phyloP scores from a whole-genome alignment of 2,329 filamentous ascomycete genomes.

The Calonectria henricotiae region DNA sequence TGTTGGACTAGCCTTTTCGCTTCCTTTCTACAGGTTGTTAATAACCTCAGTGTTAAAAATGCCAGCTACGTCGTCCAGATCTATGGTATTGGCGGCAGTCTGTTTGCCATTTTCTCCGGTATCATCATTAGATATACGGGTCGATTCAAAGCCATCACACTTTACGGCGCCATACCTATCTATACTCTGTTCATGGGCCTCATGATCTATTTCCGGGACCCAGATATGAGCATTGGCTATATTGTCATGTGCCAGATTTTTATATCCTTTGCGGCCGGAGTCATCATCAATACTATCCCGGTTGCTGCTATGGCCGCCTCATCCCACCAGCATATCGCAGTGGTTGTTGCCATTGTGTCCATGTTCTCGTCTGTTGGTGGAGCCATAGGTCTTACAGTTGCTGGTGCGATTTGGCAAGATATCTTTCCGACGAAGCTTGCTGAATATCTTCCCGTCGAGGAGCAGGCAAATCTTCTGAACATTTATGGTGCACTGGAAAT shows the following conservation, averaged over 20 bases:
- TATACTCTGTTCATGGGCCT: slow-evolving; percentile 52
- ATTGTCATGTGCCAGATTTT: slow-evolving; percentile 61
- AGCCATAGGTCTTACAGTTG: slow-evolving; percentile 72
- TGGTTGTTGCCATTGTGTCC: slow-evolving; percentile 70
- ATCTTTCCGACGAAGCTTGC: slow-evolving; percentile 68
- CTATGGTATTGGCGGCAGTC: slow-evolving; percentile 58
- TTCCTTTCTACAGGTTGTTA: slow-evolving; percentile 61
- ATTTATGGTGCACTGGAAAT: slow-evolving; percentile 70
- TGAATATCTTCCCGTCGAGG: slow-evolving; percentile 65
- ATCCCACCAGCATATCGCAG: slow-evolving; percentile 69
- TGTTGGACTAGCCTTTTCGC: slow-evolving; percentile 61
- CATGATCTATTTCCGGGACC: slow-evolving; percentile 59
- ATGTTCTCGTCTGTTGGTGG: slow-evolving; percentile 73
- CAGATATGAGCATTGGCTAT: slow-evolving; percentile 55
- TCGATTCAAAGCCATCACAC: slow-evolving; percentile 55
- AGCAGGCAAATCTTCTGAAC: slow-evolving; percentile 57
- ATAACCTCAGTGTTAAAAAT: slow-evolving; percentile 50
- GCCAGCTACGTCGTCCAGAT: slow-evolving; percentile 56
- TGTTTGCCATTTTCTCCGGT: slow-evolving; percentile 61
- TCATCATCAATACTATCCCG: slow-evolving; percentile 52
- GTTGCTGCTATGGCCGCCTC: slow-evolving; percentile 56
- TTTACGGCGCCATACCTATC: slow-evolving; percentile 54
- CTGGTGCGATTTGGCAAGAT: slow-evolving; percentile 75
- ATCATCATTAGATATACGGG: slow-evolving; percentile 56
- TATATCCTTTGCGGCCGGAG: slow-evolving; percentile 52